Conservation (phyloP, 1,139 yeast species). For the Pichia sorboxylosa region DNA sequence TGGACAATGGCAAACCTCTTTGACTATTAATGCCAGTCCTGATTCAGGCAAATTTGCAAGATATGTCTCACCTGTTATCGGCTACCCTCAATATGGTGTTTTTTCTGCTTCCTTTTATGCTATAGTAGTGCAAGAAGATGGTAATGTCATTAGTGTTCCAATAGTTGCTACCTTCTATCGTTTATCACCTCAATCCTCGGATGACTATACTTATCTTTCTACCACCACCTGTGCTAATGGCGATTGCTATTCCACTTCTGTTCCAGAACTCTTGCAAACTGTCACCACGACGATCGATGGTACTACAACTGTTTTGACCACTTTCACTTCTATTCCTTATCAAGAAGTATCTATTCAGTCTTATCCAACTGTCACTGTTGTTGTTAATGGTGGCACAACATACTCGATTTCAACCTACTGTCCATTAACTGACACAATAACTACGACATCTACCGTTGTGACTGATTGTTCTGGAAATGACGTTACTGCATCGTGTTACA, state of each 20-base stretch:
- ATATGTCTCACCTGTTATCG: conserved; percentile 8
- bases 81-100: conserved; percentile 8
- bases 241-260: conserved; percentile 7
- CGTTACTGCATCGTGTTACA: not conserved
- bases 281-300: conserved; percentile 7
- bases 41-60: conserved; percentile 7
- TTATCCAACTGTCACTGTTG: conserved; percentile 3
- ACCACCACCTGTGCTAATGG: conserved; percentile 7
- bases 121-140: too few relatives aligned
- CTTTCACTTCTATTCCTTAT: conserved; percentile 4
- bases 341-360: conserved; percentile 6
- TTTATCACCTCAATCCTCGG: conserved; percentile 3
- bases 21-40: conserved; percentile 2
- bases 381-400: conserved; percentile 12
- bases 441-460: conserved; percentile 5
- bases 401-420: conserved; percentile 14
- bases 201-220: conserved; percentile 4
- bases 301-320: conserved; percentile 1
- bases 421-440: conserved; percentile 13
- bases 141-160: too few relatives aligned
- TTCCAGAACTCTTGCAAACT: conserved; percentile 4
- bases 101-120: too few relatives aligned
- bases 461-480: conserved; percentile 12
- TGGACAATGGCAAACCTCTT: conserved; percentile 3
- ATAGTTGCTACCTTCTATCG: conserved; percentile 4